Evolutionary conservation across 2,329 filamentous ascomycete genomes (phyloP).

Genomic region (Penicillium concentricum): DNA sequence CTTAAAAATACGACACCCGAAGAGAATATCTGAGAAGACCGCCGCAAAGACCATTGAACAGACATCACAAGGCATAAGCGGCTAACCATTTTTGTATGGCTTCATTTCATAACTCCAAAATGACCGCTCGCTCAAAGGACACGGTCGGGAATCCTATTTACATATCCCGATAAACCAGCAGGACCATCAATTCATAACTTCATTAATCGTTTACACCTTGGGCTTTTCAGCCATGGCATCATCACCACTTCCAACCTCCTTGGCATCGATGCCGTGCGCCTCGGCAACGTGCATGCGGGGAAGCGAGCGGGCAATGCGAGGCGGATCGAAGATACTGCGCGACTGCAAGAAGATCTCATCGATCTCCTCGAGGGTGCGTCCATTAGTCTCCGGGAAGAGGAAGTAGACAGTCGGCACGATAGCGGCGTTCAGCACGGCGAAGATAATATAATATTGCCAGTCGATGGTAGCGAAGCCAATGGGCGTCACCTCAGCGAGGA

Average conservation of each 20-base stretch:
- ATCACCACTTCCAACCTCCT: neutral
- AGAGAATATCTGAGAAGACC: no score
- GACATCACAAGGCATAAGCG: no score
- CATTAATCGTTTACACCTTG: neutral
- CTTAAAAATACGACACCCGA: no score
- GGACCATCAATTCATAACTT: neutral
- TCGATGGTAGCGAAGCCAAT: slow-evolving; percentile 12
- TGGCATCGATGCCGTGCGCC: neutral
- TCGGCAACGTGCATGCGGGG: neutral
- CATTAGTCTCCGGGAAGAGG: slow-evolving; percentile 43
- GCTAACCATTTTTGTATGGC: no score
- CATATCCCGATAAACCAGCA: neutral
- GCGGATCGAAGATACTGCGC: slow-evolving; percentile 30
- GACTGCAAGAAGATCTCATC: slow-evolving; percentile 40
- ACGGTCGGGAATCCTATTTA: neutral
- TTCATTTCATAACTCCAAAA: no score
- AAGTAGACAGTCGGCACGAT: slow-evolving; percentile 38
- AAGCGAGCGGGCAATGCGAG: slow-evolving; percentile 19
- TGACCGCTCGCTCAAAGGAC: neutral
- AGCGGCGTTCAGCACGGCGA: slow-evolving; percentile 42
- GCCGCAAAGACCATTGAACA: no score
- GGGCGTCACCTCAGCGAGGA: slow-evolving; percentile 18
- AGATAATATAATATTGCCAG: slow-evolving; percentile 19
- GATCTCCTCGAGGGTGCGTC: slow-evolving; percentile 40
- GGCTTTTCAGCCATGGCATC: neutral